Evolutionary conservation across 2,329 filamentous ascomycete species (phyloP).

Genomic region (Thelonectria rubi): DNA sequence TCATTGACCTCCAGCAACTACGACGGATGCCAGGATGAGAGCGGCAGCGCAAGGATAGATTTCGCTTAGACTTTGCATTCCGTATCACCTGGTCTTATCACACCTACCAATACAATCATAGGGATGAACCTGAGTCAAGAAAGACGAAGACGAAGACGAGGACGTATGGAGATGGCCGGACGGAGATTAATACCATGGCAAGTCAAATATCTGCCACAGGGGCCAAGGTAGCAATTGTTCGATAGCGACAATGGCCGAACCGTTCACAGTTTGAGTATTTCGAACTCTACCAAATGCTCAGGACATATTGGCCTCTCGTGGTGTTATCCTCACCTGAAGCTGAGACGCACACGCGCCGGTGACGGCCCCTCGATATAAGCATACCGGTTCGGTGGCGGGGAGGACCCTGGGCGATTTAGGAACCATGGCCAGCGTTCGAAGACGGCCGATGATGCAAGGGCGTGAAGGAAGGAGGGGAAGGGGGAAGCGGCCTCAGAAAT

Average conservation of each 20-base stretch:
- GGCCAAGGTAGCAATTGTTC: no score
- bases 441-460: conserved; percentile 40
- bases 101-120: neutral
- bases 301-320: neutral
- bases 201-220: no score
- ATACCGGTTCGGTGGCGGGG: conserved; percentile 22
- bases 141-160: no score
- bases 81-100: no score
- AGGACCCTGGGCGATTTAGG: conserved; percentile 22
- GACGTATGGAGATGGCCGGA: no score
- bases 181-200: no score
- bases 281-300: neutral
- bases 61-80: no score
- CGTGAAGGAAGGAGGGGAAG: conserved; percentile 26
- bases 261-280: no score
- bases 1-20: conserved; percentile 47
- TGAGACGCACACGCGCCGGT: neutral
- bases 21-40: conserved; percentile 29
- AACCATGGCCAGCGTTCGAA: conserved; percentile 16
- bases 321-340: neutral
- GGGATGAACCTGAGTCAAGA: no score
- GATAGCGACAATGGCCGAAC: no score
- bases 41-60: neutral
- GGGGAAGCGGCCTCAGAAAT: conserved; percentile 27
- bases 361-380: conserved; percentile 15